phyloP scores from a whole-genome alignment of 2,329 filamentous ascomycete species.

The Neofusicoccum cordaticola region DNA sequence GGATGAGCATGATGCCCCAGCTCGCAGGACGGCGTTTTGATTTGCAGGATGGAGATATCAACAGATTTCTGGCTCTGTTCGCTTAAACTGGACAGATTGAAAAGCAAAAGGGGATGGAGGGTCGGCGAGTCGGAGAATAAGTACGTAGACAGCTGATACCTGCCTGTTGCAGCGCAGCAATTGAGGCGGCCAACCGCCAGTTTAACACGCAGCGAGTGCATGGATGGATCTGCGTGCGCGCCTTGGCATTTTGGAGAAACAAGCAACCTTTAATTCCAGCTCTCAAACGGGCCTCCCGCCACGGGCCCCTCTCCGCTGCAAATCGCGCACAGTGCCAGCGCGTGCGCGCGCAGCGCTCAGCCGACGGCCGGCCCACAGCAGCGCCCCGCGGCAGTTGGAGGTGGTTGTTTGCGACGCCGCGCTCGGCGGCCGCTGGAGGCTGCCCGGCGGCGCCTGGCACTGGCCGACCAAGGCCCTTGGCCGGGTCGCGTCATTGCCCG shows the following conservation, averaged over 20 bases:
- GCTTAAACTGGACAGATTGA: constrained; percentile 2
- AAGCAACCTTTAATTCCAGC: constrained; percentile 13
- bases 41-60: constrained; percentile 13
- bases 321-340: background rate
- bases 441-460: background rate
- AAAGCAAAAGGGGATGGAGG: background rate
- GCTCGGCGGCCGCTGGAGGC: too few species aligned
- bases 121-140: background rate
- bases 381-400: background rate
- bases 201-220: background rate
- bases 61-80: background rate
- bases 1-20: constrained; percentile 15
- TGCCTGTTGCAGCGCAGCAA: background rate
- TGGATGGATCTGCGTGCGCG: constrained; percentile 2
- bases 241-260: constrained; percentile 13
- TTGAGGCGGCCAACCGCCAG: constrained; percentile 7
- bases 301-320: constrained; percentile 9
- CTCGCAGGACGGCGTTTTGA: constrained; percentile 12
- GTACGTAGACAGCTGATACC: background rate
- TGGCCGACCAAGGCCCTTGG: constrained; percentile 1
- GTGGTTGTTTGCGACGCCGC: background rate
- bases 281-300: background rate
- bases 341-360: background rate
- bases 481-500: background rate
- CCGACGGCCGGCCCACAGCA: background rate